Conservation (phyloP, 1,284 basidiomycete genomes). For the Fomitopsis pinicola region DNA sequence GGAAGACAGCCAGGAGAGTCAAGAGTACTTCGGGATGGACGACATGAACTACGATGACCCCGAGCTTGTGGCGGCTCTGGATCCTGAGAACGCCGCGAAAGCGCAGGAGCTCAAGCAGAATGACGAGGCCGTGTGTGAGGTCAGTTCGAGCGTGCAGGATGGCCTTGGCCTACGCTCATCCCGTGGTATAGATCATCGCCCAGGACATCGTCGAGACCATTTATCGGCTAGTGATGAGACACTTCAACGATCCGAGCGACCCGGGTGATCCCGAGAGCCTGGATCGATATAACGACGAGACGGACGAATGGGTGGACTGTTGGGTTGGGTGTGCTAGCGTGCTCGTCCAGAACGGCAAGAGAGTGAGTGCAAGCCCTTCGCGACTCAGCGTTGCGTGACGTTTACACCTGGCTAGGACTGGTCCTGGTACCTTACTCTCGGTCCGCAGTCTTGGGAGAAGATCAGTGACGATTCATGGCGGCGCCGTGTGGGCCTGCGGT, state of each 20-base stretch:
- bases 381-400: neutral
- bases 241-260: constrained; percentile 36
- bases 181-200: constrained; percentile 44
- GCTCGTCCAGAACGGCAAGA: constrained; percentile 53
- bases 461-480: constrained; percentile 51
- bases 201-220: constrained; percentile 53
- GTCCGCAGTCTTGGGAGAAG: constrained; percentile 57
- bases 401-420: constrained; percentile 46
- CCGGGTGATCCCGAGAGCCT: constrained; percentile 23
- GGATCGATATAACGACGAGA: constrained; percentile 27
- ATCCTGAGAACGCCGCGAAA: constrained; percentile 22
- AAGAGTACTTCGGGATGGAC: constrained; percentile 62
- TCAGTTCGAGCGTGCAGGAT: constrained; percentile 17
- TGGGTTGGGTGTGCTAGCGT: constrained; percentile 77
- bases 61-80: constrained; percentile 47
- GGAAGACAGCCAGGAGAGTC: constrained; percentile 64
- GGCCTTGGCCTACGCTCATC: neutral
- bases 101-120: constrained; percentile 30
- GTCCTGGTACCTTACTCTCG: constrained; percentile 55
- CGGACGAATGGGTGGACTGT: constrained; percentile 63
- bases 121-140: constrained; percentile 41
- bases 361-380: constrained; percentile 6
- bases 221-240: constrained; percentile 57
- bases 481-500: constrained; percentile 63
- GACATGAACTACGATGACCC: constrained; percentile 57